Conservation (phyloP, 805 yeast species). For the Pichia rugopelliculosa region DNA sequence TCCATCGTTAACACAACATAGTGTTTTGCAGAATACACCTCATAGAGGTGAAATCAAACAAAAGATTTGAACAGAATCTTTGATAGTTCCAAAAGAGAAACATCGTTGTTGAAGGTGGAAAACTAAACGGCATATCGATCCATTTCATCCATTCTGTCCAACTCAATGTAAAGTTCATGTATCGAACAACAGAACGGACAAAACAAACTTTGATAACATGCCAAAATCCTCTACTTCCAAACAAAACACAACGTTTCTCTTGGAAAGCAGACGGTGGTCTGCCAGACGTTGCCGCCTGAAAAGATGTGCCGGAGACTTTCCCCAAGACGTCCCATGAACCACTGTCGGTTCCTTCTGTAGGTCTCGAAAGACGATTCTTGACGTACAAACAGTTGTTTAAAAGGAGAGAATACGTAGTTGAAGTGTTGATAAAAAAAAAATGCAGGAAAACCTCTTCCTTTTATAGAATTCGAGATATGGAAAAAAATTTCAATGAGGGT, state of each 20-base stretch:
- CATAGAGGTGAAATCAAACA: slow-evolving; percentile 9
- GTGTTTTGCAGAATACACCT: slow-evolving; percentile 18
- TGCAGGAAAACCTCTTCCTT: background rate
- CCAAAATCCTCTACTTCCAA: background rate
- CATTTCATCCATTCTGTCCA: background rate
- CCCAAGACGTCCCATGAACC: slow-evolving; percentile 17
- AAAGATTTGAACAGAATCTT: background rate
- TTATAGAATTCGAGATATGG: background rate
- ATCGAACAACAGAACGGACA: background rate
- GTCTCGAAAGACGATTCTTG: slow-evolving; percentile 23
- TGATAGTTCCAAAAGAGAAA: background rate
- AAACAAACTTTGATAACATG: slow-evolving; percentile 7
- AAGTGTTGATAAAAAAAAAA: background rate
- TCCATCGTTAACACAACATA: slow-evolving; percentile 17
- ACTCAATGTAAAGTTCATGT: slow-evolving; percentile 1
- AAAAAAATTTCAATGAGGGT: background rate
- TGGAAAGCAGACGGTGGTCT: slow-evolving; percentile 8
- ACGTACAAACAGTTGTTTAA: slow-evolving; percentile 7
- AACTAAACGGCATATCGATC: background rate
- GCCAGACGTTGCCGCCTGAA: slow-evolving; percentile 23
- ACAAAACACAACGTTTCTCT: background rate
- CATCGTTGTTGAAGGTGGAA: too few relatives aligned
- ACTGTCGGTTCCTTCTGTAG: slow-evolving; percentile 12
- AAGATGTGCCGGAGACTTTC: slow-evolving; percentile 24
- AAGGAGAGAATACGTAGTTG: background rate